phyloP scores from a whole-genome alignment of 1,139 yeast genomes.

The Suhomyces taliae region DNA sequence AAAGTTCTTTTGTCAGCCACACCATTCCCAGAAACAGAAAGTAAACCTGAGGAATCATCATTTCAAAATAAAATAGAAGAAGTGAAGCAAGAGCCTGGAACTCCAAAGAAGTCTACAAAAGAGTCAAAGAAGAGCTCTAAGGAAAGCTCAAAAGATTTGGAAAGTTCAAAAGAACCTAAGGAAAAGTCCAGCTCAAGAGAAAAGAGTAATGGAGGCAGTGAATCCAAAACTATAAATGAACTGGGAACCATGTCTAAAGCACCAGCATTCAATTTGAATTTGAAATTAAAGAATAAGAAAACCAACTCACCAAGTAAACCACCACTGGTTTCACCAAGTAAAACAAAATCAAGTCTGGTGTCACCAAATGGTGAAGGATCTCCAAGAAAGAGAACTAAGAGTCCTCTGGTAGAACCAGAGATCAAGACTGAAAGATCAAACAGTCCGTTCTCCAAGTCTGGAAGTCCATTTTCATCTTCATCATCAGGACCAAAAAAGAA shows the following conservation, averaged over 20 bases:
- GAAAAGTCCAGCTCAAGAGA: neutral
- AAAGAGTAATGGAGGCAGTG: neutral
- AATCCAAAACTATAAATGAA: neutral
- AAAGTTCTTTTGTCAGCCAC: constrained; percentile 20
- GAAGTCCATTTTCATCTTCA: constrained; percentile 25
- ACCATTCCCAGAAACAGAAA: constrained; percentile 15
- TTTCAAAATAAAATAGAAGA: neutral
- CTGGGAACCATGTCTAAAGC: neutral
- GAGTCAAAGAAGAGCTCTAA: neutral
- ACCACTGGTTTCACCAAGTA: neutral
- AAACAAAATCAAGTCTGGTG: neutral
- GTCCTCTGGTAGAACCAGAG: constrained; percentile 20
- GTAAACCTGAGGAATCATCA: neutral
- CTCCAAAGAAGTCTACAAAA: neutral
- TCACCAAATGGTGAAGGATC: neutral
- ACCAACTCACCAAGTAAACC: neutral
- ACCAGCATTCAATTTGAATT: neutral
- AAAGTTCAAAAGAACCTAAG: neutral
- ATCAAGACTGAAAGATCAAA: constrained; percentile 11
- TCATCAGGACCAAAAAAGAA: constrained; percentile 19
- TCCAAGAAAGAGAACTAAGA: constrained; percentile 6
- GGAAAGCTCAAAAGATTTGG: neutral
- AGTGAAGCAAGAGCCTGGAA: neutral
- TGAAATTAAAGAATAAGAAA: neutral
- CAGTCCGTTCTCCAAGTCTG: constrained; percentile 20